Base-by-base conservation (phyloP, 2,329 filamentous ascomycete genomes). In the Alternaria sp. region DNA sequence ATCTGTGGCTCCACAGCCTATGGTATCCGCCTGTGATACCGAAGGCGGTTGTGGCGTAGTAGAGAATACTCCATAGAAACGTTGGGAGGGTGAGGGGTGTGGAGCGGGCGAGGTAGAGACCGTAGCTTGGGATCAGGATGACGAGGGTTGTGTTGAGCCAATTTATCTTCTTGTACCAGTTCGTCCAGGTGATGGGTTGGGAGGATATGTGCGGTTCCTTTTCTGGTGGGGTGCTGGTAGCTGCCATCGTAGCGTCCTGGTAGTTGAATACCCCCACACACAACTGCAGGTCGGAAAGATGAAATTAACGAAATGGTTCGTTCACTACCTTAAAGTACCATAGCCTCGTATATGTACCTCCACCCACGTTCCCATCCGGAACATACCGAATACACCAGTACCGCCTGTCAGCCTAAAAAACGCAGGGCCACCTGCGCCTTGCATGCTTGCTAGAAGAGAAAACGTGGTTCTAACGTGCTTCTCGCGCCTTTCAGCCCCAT, bases 111-210 rank as follows among this genome's bases (percentile, higher is more conserved):
- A 89, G 87, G 71, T 94, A 82, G 76, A 92, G 87, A 64, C 94
- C 94, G 60, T 87, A 84, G 41, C 93, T 64, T 45, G 94, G 94
- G 43, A 97, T 85, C 62, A 90, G 83, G 69, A 96, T 80, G 77
- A 97, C 94, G 79, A 97, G 88, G 65, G 85, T 87, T 60, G 92
- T 89, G 81, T 96, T 97, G 70, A 97, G 86, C 93, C 94, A 97
- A 86, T 97, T 93, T 84, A 97, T 87, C 78, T 97, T 93, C 82
- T 93, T 90, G 82, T 94, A 89, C 92, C 92, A 95, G 84, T 97
- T 97, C 70, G 84, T 82, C 8, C 70, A 23, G 4, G 67, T 71
- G 18, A 65, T 23, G 23, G 67, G 61, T 23, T 72, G 67, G 37
- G 68, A 58, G 20, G 69, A 64, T 43, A 73, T 67, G 58, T 74